Base-by-base conservation (phyloP, 2,329 filamentous ascomycete genomes). In the Beauveria varroae region DNA sequence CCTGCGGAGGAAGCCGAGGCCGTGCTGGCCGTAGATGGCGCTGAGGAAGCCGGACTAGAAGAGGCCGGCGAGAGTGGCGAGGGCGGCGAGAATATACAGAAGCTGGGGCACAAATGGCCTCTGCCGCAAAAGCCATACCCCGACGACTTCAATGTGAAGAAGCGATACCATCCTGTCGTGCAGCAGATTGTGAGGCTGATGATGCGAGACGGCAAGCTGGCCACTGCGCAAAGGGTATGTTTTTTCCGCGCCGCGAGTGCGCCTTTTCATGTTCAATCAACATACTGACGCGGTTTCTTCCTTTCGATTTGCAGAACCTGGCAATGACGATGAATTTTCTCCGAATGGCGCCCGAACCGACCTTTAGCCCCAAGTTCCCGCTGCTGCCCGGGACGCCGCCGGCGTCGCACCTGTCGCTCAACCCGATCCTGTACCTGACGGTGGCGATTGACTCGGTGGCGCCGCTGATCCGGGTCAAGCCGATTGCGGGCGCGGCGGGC, bases 391-490 rank as follows among this genome's bases (percentile, higher is more conserved):
- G 90, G 61, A 81, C 87, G 1, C 91, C 93, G 1, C 90, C 92
- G 1, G 80, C 90, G 26, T 79, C 83, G 4, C 87, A 93, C 68
- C 87, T 99, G 10, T 92, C 95, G 3, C 85, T 96, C 37, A 90
- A 97, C 74, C 95, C 95, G 1, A 82, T 96, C 60, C 83, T 90
- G 60, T 99, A 98, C 78, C 86, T 99, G 53, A 91, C 89, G 14
- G 82, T 96, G 37, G 92, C 93, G 37, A 87, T 99, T 69, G 95
- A 99, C 80, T 96, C 91, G 10, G 88, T 99, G 26, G 91, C 93
- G 1, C 95, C 95, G 10, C 82, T 99, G 18, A 79, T 99, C 70
- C 88, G 89, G 66, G 87, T 99, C 70, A 85, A 86, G 60, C 83
- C 83, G 64, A 83, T 91, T 68, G 86, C 86, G 69, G 92, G 91